These are phyloP conservation scores for Metschnikowia lunata DNA, from an alignment of 805 yeast species.

Conservation along the genomic window DNA sequence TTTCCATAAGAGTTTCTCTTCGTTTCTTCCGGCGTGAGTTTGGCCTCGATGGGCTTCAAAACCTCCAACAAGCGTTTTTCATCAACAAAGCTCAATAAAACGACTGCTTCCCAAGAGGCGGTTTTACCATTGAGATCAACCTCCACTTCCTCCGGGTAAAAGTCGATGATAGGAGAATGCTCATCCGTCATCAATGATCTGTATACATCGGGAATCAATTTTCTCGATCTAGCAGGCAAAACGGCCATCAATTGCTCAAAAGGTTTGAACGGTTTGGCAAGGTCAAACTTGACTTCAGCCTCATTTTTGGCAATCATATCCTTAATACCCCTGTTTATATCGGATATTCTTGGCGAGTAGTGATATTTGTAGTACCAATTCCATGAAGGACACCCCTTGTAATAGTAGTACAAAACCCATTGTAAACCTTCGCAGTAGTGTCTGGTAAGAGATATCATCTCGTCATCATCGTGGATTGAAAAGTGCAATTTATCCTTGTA, in stretches of 20 bases:
- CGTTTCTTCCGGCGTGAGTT: constrained; percentile 65
- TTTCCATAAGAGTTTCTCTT: constrained; percentile 70
- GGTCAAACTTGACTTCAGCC: constrained; percentile 49
- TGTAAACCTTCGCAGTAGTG: constrained; percentile 93
- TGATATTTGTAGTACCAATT: constrained; percentile 89
- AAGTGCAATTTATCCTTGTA: constrained; percentile 78
- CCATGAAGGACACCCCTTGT: constrained; percentile 91
- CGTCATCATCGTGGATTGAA: constrained; percentile 54
- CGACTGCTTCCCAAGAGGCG: constrained; percentile 97
- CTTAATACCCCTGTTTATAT: constrained; percentile 68
- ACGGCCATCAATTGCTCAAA: constrained; percentile 98
- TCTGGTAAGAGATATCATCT: constrained; percentile 59
- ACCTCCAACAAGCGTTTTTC: constrained; percentile 69
- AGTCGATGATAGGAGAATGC: constrained; percentile 81
- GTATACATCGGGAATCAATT: constrained; percentile 71
- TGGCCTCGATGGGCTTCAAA: constrained; percentile 59
- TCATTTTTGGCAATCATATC: constrained; percentile 35
- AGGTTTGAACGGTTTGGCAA: constrained; percentile 81
- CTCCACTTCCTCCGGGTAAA: constrained; percentile 84
- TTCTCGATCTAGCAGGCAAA: constrained; percentile 84
- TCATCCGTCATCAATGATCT: constrained; percentile 83
- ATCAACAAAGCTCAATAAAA: constrained; percentile 86
- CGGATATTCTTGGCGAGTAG: constrained; percentile 93
- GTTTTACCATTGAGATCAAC: constrained; percentile 92
- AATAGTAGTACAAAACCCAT: constrained; percentile 93